Percentiles rank a stretch among this genome's conserved stretches.
These are phyloP conservation scores for Ilyonectria destructans DNA, from an alignment of 2,329 filamentous ascomycete genomes.

Conservation along the genomic window DNA sequence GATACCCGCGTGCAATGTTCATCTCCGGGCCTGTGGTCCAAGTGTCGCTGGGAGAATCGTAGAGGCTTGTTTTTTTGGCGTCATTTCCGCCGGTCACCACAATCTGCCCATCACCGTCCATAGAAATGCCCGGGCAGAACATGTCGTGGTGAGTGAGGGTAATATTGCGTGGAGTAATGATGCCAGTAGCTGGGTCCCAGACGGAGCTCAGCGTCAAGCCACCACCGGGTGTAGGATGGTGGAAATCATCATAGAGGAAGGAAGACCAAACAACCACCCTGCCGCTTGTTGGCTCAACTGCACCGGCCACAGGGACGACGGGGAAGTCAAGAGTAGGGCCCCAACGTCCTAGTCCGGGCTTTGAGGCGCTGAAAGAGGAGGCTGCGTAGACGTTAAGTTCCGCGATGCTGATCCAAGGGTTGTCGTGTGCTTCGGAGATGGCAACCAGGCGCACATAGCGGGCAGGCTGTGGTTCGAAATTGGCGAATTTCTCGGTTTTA, in stretches of 20 bases:
- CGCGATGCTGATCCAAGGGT: conserved; percentile 38
- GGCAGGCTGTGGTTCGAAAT: conserved; percentile 36
- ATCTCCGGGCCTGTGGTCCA: conserved; percentile 36
- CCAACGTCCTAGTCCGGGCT: conserved; percentile 29
- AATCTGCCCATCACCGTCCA: conserved; percentile 64
- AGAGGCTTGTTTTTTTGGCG: conserved; percentile 65
- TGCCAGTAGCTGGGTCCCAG: conserved; percentile 23
- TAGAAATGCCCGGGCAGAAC: conserved; percentile 71
- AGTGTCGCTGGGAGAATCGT: conserved; percentile 47
- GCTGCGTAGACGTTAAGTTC: conserved; percentile 39
- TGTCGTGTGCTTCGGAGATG: conserved; percentile 13
- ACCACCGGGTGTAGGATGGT: conserved; percentile 7
- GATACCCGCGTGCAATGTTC: conserved; percentile 31
- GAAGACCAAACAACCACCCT: conserved; percentile 37
- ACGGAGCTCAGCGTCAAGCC: conserved; percentile 29
- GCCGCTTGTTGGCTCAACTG: conserved; percentile 34
- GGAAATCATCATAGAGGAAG: conserved; percentile 21
- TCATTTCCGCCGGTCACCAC: conserved; percentile 70
- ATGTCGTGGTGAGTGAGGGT: conserved; percentile 67
- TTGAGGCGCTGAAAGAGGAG: conserved; percentile 10
- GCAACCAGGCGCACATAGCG: conserved; percentile 35
- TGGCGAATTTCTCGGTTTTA: conserved; percentile 31
- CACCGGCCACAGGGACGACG: conserved; percentile 38
- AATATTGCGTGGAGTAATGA: conserved; percentile 38
- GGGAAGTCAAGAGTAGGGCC: conserved; percentile 38